Base-by-base conservation (phyloP, 441 rosid genomes). In the Gossypium trilobum region DNA sequence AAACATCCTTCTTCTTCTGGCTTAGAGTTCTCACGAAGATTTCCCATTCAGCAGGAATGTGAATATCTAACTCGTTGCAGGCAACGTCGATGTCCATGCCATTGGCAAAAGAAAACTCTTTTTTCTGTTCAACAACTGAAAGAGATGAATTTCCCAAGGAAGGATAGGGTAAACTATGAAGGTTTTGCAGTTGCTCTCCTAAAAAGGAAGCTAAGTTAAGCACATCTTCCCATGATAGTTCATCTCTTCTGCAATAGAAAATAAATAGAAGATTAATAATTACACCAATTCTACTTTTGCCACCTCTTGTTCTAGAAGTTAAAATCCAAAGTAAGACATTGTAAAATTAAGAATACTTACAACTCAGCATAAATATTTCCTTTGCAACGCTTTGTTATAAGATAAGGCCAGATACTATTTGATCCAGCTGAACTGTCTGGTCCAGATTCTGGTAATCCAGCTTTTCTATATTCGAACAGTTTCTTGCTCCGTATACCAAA, bases 401-500 rank as follows among this genome's bases (percentile, higher is more conserved):
- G 83, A 78, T 83, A 92, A 27, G 99, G 99, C 96, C 97, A 95
- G 75, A 91, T 82, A 55, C 75, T 74, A 42, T 85, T 73, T 75
- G 84, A 73, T 48, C 76, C 80, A 70, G 82, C 70, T 64, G 86
- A 78, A 74, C 78, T 70, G 36, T 67, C 63, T 69, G 77, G 75
- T 66, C 83, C 87, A 10, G 71, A 62, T 57, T 65, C 65, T 71
- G 84, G 78, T 66, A 79, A 81, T 74, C 87, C 87, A 33, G 81
- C 88, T 78, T 69, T 87, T 77, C 76, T 87, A 50, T 75, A 83
- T 78, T 92, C 94, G 62, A 78, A 83, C 51, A 78, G 83, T 66
- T 87, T 89, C 83, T 91, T 95, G 80, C 83, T 87, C 97, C 95
- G 89, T 74, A 95, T 79, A 70, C 97, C 96, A 66, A 87, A 95